Percentiles rank a stretch among this genome's conserved stretches.
Conservation (phyloP, 2,329 filamentous ascomycete genomes). For the Nigrospora oryzae region DNA sequence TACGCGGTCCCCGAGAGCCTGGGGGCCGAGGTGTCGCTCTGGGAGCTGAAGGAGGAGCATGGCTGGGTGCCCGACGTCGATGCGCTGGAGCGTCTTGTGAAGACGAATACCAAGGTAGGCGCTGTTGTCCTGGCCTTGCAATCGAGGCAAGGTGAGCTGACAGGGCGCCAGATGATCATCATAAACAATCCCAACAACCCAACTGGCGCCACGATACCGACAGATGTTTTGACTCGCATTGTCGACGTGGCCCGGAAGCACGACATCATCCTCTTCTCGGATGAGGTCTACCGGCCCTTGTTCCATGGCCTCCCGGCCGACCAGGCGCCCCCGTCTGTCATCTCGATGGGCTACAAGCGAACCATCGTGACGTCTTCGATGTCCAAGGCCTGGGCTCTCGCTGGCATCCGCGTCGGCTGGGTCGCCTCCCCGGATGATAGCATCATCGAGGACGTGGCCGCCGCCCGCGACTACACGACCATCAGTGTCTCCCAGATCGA, state of each 20-base stretch:
- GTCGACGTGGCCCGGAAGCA: constrained; percentile 54
- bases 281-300: constrained; percentile 79
- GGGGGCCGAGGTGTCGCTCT: constrained; percentile 69
- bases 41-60: constrained; percentile 58
- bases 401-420: constrained; percentile 79
- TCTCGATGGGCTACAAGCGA: constrained; percentile 64
- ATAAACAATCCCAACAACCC: constrained; percentile 76
- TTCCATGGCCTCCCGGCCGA: constrained; percentile 58
- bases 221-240: constrained; percentile 49
- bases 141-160: not conserved
- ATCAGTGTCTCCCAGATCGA: constrained; percentile 81
- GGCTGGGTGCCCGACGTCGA: constrained; percentile 59
- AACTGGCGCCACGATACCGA: constrained; percentile 62
- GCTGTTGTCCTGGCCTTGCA: not conserved
- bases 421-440: constrained; percentile 56
- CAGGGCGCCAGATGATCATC: constrained; percentile 33
- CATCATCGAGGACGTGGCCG: constrained; percentile 56
- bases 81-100: constrained; percentile 57
- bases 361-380: constrained; percentile 70
- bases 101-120: constrained; percentile 62
- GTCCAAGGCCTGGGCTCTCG: constrained; percentile 78
- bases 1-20: constrained; percentile 67
- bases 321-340: constrained; percentile 51
- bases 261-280: constrained; percentile 59
- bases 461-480: constrained; percentile 72